Conservation (phyloP, 2,329 filamentous ascomycete species). For the Cercospora citrullina region DNA sequence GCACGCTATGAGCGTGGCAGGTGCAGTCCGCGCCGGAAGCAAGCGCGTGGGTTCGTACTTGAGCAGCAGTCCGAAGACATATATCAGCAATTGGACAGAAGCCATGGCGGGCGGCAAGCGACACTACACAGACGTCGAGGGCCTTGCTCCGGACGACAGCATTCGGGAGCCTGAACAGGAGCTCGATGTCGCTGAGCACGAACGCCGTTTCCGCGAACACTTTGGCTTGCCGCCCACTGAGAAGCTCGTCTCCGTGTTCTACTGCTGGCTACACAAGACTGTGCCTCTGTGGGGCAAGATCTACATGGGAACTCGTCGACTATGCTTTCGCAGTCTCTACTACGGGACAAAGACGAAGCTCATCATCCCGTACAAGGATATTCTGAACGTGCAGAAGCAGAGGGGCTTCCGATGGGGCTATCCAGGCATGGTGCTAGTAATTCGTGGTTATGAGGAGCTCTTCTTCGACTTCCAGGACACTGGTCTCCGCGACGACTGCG, state of each 20-base stretch:
- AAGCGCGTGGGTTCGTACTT: slow-evolving; percentile 67
- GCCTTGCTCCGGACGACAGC: slow-evolving; percentile 64
- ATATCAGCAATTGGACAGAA: slow-evolving; percentile 92
- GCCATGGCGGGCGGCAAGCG: slow-evolving; percentile 93
- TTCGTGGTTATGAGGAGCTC: slow-evolving; percentile 89
- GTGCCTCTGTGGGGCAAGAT: slow-evolving; percentile 94
- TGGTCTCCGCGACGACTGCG: slow-evolving; percentile 84
- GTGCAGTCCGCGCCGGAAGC: slow-evolving; percentile 58
- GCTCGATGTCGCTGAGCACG: slow-evolving; percentile 55
- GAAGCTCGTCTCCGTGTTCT: slow-evolving; percentile 83
- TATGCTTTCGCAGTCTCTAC: slow-evolving; percentile 90
- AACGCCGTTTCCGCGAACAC: slow-evolving; percentile 76
- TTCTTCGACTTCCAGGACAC: slow-evolving; percentile 88
- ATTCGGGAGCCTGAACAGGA: slow-evolving; percentile 58
- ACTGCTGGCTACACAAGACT: slow-evolving; percentile 85
- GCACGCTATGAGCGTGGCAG: slow-evolving; percentile 26
- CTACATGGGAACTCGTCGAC: slow-evolving; percentile 82
- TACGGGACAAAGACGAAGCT: slow-evolving; percentile 89
- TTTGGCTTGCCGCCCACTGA: slow-evolving; percentile 87
- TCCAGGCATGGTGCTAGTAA: slow-evolving; percentile 85
- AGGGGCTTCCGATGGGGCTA: slow-evolving; percentile 93
- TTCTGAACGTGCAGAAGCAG: slow-evolving; percentile 92
- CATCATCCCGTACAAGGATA: slow-evolving; percentile 84
- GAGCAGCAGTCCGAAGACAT: slow-evolving; percentile 90
- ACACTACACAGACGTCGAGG: slow-evolving; percentile 78